Evolutionary conservation across 192 early-diverging fungal species (phyloP), one percentile per base, ranked within the genome.

Genomic region (Lobosporangium transversale): DNA sequence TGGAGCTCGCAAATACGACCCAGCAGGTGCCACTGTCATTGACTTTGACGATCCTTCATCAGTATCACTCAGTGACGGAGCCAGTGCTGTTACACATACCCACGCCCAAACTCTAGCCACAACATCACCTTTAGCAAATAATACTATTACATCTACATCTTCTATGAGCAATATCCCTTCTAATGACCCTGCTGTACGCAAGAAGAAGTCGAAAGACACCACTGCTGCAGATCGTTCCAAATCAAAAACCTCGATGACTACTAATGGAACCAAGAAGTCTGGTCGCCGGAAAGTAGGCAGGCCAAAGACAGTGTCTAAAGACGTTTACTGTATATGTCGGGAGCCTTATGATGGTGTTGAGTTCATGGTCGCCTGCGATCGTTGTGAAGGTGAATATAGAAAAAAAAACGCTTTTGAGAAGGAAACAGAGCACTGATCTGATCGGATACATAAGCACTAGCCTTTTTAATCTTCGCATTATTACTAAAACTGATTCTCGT

Each of bases 321-420:
- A 64, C 5, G 60, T 79, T 9, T 87, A 87, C 49, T 87, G 85
- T 44, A 67, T 85, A 29, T 87, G 85, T 62, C 70, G 85, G 30
- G 70, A 61, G 40, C 78, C 80, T 4, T 85, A 87, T 29, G 80
- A 87, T 48, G 85, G 85, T 26, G 80, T 80, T 21, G 83, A 85
- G 44, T 83, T 87, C 58, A 87, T 87, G 85, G 78, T 87, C 37
- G 85, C 80, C 29, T 87, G 85, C 45, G 85, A 87, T 48, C 51
- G 62, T 32, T 87, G 85, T 47, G 71, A 85, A 78, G 83, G 85
- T 85, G n/a, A n/a, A n/a, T n/a, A n/a, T n/a, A n/a, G n/a, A n/a
- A n/a, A n/a, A n/a, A n/a, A n/a, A n/a, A n/a, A n/a, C n/a, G n/a
- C n/a, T n/a, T n/a, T n/a, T n/a, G n/a, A n/a, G n/a, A n/a, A n/a